Evolutionary conservation across 805 yeast species (phyloP).

Genomic region (Ogataea methylovora): DNA sequence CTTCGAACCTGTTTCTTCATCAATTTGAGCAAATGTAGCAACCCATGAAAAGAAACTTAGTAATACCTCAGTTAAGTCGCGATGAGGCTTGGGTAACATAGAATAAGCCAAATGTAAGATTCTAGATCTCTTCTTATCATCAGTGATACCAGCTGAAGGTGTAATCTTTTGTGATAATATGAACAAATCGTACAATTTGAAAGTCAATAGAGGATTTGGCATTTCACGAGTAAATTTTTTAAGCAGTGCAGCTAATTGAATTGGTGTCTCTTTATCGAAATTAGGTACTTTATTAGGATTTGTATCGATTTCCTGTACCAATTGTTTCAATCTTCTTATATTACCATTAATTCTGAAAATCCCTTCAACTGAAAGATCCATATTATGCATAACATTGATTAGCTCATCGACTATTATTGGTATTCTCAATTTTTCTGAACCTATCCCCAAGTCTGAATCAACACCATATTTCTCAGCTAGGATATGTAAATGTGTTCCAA

Average conservation of each 20-base stretch:
- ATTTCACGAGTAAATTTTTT: conserved; percentile 87
- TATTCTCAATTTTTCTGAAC: conserved; percentile 69
- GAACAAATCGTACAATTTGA: conserved; percentile 71
- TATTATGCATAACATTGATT: conserved; percentile 72
- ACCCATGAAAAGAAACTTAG: conserved; percentile 89
- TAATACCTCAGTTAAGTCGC: conserved; percentile 83
- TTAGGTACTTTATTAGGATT: conserved; percentile 67
- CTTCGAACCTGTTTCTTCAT: conserved; percentile 84
- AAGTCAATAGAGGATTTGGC: conserved; percentile 86
- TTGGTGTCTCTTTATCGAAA: conserved; percentile 66
- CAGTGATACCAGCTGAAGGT: conserved; percentile 16
- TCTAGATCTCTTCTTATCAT: conserved; percentile 38
- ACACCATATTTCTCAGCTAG: conserved; percentile 67
- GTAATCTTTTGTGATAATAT: conserved; percentile 51
- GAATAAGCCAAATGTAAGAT: conserved; percentile 61
- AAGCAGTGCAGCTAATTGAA: conserved; percentile 87
- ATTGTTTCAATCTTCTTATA: conserved; percentile 68
- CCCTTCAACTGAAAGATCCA: conserved; percentile 95
- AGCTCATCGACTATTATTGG: conserved; percentile 87
- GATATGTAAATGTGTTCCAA: conserved; percentile 69
- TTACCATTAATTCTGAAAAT: conserved; percentile 95
- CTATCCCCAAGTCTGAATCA: conserved; percentile 79
- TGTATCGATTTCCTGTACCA: conserved; percentile 66
- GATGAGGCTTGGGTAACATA: conserved; percentile 69
- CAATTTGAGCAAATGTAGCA: conserved; percentile 89